phyloP scores from a whole-genome alignment of 208 protist genomes.

The Balamuthia mandrillaris region DNA sequence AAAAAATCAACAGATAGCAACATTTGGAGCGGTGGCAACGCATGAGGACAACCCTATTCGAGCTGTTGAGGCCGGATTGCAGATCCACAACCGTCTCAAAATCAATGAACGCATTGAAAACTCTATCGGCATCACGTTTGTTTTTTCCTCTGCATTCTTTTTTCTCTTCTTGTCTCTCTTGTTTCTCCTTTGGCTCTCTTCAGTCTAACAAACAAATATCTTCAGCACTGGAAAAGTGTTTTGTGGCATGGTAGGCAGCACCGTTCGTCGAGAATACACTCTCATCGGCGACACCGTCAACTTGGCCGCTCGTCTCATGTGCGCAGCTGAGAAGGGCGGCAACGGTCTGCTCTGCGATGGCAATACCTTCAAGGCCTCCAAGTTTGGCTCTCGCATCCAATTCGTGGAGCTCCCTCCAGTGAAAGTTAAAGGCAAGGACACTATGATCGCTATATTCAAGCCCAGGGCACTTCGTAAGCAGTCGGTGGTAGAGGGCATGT shows the following conservation, averaged over 20 bases:
- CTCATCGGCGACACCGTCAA: conserved; percentile 5
- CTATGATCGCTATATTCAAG: neutral
- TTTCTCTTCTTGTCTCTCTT: no score
- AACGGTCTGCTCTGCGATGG: neutral
- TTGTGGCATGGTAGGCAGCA: neutral
- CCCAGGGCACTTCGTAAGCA: no score
- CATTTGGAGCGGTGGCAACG: no score
- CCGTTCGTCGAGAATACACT: neutral
- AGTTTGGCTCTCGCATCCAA: neutral
- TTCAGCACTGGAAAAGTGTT: neutral
- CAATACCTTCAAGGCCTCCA: neutral
- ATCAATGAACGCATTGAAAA: neutral
- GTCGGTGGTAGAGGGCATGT: no score
- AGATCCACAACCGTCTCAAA: conserved; percentile 21
- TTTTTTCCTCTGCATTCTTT: no score
- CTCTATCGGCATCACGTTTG: neutral
- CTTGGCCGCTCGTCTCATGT: neutral
- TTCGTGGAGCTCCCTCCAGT: neutral
- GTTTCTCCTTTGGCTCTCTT: no score
- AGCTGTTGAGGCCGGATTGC: conserved; percentile 40
- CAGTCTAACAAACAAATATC: no score
- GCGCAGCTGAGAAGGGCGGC: neutral
- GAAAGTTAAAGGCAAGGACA: neutral
- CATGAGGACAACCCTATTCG: conserved; percentile 45
- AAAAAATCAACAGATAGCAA: no score